Evolutionary conservation across 2,329 filamentous ascomycete species (phyloP), one percentile per base, ranked within the genome.

Genomic region (Alternaria ventricosa): DNA sequence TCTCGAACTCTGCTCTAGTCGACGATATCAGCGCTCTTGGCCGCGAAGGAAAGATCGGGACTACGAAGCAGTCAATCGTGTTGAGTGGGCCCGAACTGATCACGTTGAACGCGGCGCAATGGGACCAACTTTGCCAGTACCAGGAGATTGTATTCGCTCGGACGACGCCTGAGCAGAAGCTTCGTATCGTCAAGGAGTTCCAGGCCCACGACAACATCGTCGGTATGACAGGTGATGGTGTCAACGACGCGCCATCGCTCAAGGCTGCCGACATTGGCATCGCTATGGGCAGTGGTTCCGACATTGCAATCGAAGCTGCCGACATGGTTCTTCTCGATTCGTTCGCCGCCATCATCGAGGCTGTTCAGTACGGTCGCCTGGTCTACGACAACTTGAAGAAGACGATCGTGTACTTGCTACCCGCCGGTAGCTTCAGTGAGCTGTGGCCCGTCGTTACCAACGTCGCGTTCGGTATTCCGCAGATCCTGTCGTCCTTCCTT

Each of bases 311-410:
- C 57, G 87, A 89, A 77, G 87, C 87, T 11, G 83, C 87, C 0
- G 87, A 89, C 66, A 88, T 89, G 85, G 86, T 89, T 0, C 74
- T 90, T 68, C 78, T 90, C 6, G 91, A 93, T 56, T 89, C 87
- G 0, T 94, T 94, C 73, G 85, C 87, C 0, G 90, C 89, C 2
- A 87, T 94, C 30, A 88, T 93, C 6, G 87, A 91, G 72, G 92
- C 91, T 1, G 87, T 94, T 3, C 84, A 88, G 66, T 92, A 90
- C 63, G 91, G 91, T 0, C 86, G 91, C 13, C 87, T 92, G 6
- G 90, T 93, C n/a, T 94, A 92, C 78, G 90, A 93, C 77, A 94
- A 94, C 71, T 80, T 94, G 55, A 91, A 92, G 77, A 94, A 94
- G 84, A 90, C 87, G 0, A 88, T 92, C 64, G 87, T 88, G n/a